A percentile compares a stretch with the other conserved stretches of the same genome.
Evolutionary conservation across 148 eudicot genomes (phyloP).

Genomic region (Rhododendron molle): DNA sequence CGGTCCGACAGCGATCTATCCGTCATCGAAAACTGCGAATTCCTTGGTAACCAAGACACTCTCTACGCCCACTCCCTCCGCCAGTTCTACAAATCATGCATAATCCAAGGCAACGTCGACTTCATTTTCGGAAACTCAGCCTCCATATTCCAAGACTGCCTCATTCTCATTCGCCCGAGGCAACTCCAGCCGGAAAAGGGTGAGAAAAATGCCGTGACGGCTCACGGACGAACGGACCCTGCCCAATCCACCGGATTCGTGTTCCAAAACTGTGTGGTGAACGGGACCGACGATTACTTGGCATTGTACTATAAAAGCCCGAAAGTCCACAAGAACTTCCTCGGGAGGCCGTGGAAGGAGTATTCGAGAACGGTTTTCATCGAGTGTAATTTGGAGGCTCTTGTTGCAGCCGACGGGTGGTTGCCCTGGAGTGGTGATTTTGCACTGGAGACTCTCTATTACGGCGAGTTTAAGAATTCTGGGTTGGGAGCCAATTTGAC

Average conservation of each 20-base stretch:
- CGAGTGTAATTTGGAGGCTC: slow-evolving; percentile 38
- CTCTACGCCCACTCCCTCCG: slow-evolving; percentile 80
- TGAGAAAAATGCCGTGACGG: slow-evolving; percentile 71
- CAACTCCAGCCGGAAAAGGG: slow-evolving; percentile 65
- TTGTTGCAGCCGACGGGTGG: slow-evolving; percentile 60
- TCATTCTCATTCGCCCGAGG: slow-evolving; percentile 62
- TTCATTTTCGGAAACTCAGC: slow-evolving; percentile 86
- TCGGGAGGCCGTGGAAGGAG: slow-evolving; percentile 94
- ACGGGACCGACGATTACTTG: slow-evolving; percentile 74
- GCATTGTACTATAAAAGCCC: slow-evolving; percentile 50
- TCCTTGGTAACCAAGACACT: slow-evolving; percentile 88
- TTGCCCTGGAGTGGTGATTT: slow-evolving; percentile 64
- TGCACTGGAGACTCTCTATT: slow-evolving; percentile 59
- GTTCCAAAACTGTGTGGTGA: slow-evolving; percentile 49
- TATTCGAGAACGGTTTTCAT: slow-evolving; percentile 70
- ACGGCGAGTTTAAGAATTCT: slow-evolving; percentile 63
- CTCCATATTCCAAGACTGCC: slow-evolving; percentile 67
- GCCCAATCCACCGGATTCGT: slow-evolving; percentile 71
- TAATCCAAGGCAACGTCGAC: slow-evolving; percentile 76
- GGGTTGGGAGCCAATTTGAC: slow-evolving; percentile 50
- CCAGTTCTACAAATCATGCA: slow-evolving; percentile 70
- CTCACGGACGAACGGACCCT: slow-evolving; percentile 80
- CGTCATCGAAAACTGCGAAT: slow-evolving; percentile 66
- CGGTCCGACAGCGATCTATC: slow-evolving; percentile 81
- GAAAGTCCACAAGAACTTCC: slow-evolving; percentile 52